Percentiles rank a stretch among this genome's conserved stretches.
Conservation (phyloP, 176 grass and related monocot genomes). For the Cenchrus purpureus region DNA sequence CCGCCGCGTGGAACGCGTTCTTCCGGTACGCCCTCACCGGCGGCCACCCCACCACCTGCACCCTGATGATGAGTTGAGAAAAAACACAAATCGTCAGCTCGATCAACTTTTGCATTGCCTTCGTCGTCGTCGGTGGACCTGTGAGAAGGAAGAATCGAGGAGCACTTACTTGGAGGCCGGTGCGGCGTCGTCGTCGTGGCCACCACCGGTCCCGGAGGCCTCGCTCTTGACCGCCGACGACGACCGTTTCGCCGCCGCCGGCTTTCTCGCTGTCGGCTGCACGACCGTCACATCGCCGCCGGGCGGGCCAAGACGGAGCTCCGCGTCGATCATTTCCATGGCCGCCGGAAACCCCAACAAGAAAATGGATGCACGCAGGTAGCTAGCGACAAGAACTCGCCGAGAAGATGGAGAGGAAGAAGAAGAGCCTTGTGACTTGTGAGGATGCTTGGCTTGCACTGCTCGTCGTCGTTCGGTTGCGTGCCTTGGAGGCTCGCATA, state of each 20-base stretch:
- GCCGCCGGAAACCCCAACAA: too few relatives aligned
- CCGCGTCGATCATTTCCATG: constrained; percentile 63
- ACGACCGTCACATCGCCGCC: constrained; percentile 9
- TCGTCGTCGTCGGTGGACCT: too few relatives aligned
- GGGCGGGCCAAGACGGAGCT: constrained; percentile 65
- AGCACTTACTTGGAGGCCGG: constrained; percentile 67
- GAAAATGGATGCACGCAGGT: too few relatives aligned
- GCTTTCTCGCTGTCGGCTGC: neutral
- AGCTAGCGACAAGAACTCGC: neutral
- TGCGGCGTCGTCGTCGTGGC: constrained; percentile 1
- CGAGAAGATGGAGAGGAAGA: neutral
- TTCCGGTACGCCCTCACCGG: constrained; percentile 63
- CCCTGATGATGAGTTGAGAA: constrained; percentile 22
- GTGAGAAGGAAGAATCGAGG: too few relatives aligned
- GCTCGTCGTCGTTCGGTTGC: constrained; percentile 10
- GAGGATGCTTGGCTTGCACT: constrained; percentile 29
- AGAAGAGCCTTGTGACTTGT: neutral
- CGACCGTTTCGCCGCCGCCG: constrained; percentile 15
- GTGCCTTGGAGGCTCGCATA: constrained; percentile 24
- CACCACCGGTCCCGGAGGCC: constrained; percentile 39
- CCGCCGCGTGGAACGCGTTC: constrained; percentile 48
- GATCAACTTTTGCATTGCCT: too few relatives aligned
- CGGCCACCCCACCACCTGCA: constrained; percentile 78
- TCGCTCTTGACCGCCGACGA: constrained; percentile 32
- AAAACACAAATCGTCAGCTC: neutral